Percentiles rank a stretch among this genome's conserved stretches.
These are phyloP conservation scores for Zychaea mexicana DNA, from an alignment of 371 early-diverging fungal species.

Conservation along the genomic window DNA sequence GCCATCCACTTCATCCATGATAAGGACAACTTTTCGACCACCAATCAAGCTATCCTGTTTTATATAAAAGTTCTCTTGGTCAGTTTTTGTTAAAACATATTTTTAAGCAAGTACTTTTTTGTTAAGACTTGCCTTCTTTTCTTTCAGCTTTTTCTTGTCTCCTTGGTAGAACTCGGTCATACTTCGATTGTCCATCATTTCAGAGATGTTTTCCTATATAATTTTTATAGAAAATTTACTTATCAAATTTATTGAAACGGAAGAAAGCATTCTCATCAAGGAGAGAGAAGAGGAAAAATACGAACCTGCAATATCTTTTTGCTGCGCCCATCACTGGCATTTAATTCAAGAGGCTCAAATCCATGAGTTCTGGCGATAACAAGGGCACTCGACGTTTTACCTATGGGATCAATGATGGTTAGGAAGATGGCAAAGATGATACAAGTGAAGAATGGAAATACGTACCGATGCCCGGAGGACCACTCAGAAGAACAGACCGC, in stretches of 20 bases:
- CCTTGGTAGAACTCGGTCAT: constrained; percentile 68
- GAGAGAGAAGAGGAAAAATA: too few relatives aligned
- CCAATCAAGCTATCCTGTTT: constrained; percentile 14
- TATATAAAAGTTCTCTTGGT: background rate
- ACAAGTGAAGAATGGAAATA: background rate
- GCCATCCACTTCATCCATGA: constrained; percentile 99
- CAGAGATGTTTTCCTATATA: constrained; percentile 27
- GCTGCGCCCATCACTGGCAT: constrained; percentile 98
- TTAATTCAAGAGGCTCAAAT: constrained; percentile 94
- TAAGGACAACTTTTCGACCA: constrained; percentile 69
- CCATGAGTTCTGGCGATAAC: constrained; percentile 83
- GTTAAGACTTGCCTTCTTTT: background rate
- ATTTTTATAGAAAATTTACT: too few relatives aligned
- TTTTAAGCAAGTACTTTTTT: too few relatives aligned
- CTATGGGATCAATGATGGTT: background rate
- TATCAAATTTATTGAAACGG: too few relatives aligned
- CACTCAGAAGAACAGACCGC: constrained; percentile 90
- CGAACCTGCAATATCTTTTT: constrained; percentile 83
- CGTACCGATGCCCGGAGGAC: constrained; percentile 97
- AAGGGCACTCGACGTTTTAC: constrained; percentile 96
- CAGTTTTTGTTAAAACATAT: too few relatives aligned
- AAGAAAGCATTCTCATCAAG: too few relatives aligned
- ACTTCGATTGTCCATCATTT: constrained; percentile 66
- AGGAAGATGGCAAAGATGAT: background rate
- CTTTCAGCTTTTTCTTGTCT: background rate